Percentiles rank a stretch among this genome's conserved stretches.
phyloP scores from a whole-genome alignment of 768 basidiomycete genomes.

The Trametes gibbosa region DNA sequence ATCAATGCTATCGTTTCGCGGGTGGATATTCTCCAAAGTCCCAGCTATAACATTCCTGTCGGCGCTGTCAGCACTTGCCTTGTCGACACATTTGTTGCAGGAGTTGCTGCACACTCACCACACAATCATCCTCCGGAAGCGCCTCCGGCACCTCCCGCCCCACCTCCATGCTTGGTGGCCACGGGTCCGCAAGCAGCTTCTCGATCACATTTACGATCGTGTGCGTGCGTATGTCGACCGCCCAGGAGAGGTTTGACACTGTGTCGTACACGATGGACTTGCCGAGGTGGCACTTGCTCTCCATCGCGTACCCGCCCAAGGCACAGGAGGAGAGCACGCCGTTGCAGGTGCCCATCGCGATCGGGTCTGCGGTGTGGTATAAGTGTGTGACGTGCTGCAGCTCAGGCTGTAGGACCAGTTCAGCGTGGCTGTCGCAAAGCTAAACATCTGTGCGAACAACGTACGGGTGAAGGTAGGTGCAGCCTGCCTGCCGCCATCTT shows the following conservation, averaged over 20 bases:
- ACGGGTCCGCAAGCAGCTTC: conserved; percentile 63
- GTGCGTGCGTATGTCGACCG: conserved; percentile 79
- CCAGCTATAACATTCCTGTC: conserved; percentile 69
- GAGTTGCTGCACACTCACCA: conserved; percentile 44
- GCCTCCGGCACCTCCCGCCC: conserved; percentile 65
- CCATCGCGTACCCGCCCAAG: conserved; percentile 87
- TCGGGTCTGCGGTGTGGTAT: conserved; percentile 93
- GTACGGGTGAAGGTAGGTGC: conserved; percentile 83
- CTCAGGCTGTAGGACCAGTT: conserved; percentile 48
- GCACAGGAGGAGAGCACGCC: conserved; percentile 80
- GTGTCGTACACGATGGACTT: conserved; percentile 89
- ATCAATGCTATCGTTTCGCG: neutral
- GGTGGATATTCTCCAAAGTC: conserved; percentile 53
- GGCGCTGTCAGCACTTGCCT: neutral
- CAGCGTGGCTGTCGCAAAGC: neutral
- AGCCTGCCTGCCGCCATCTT: conserved; percentile 73
- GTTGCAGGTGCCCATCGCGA: conserved; percentile 87
- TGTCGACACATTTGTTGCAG: neutral
- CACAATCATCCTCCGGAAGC: conserved; percentile 58
- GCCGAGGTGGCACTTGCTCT: conserved; percentile 84
- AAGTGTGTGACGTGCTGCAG: conserved; percentile 83
- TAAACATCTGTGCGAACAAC: conserved; percentile 20
- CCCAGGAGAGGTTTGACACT: conserved; percentile 81
- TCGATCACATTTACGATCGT: conserved; percentile 80
- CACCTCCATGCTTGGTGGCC: conserved; percentile 59